Evolutionary conservation across 2,329 filamentous ascomycete genomes (phyloP).

Genomic region (Byssochlamys sp.): DNA sequence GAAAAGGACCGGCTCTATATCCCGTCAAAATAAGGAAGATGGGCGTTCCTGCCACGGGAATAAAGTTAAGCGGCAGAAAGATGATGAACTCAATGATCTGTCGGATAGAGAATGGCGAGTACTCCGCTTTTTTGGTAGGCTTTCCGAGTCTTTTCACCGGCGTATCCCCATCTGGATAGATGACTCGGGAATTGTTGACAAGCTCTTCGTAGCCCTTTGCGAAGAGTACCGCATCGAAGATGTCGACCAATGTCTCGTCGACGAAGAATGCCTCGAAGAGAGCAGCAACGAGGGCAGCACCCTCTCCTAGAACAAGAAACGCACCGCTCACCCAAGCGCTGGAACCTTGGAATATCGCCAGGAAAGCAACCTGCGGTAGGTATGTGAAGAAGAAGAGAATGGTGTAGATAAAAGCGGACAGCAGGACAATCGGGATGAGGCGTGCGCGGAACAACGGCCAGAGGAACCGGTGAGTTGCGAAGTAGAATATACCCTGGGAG

Average conservation of each 20-base stretch:
- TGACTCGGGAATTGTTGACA: slow-evolving; percentile 55
- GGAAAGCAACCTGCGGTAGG: slow-evolving; percentile 76
- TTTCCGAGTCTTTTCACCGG: slow-evolving; percentile 74
- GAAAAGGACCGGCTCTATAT: slow-evolving; percentile 73
- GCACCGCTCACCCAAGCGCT: slow-evolving; percentile 85
- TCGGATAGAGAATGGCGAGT: slow-evolving; percentile 80
- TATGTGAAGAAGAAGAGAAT: slow-evolving; percentile 82
- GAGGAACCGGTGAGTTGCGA: slow-evolving; percentile 64
- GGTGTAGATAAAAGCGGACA: slow-evolving; percentile 74
- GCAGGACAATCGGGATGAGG: slow-evolving; percentile 68
- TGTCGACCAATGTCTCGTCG: slow-evolving; percentile 66
- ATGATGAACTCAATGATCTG: slow-evolving; percentile 79
- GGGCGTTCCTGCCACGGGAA: slow-evolving; percentile 72
- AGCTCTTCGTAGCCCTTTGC: slow-evolving; percentile 62
- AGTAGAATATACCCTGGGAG: slow-evolving; percentile 71
- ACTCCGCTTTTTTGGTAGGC: slow-evolving; percentile 65
- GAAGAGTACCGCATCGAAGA: slow-evolving; percentile 78
- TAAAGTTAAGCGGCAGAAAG: slow-evolving; percentile 73
- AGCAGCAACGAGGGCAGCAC: slow-evolving; percentile 51
- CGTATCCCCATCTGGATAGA: slow-evolving; percentile 58
- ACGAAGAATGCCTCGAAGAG: slow-evolving; percentile 75
- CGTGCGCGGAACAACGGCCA: slow-evolving; percentile 71
- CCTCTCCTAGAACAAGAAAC: slow-evolving; percentile 67
- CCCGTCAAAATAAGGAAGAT: slow-evolving; percentile 83
- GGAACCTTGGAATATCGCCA: slow-evolving; percentile 76